Evolutionary conservation across 345 rosid species (phyloP).

Genomic region (Mallotus nudiflorus): DNA sequence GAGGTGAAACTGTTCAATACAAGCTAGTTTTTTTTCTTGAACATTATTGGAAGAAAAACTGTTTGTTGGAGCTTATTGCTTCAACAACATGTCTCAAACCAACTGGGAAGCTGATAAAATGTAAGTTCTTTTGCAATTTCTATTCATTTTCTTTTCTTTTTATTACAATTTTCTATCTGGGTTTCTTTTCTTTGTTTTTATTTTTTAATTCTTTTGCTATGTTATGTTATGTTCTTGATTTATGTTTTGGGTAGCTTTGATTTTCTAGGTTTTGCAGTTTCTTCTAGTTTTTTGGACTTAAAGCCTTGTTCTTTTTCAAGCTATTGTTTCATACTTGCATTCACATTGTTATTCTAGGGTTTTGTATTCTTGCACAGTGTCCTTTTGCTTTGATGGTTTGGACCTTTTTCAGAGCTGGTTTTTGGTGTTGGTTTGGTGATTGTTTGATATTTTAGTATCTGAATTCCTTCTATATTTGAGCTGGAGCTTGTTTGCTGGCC

Average conservation of each 20-base stretch:
- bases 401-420: conserved; percentile 4
- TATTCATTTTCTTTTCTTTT: conserved; percentile 6
- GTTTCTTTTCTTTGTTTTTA: conserved; percentile 11
- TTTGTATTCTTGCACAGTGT: conserved; percentile 10
- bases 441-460: background rate
- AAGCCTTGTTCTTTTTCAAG: conserved; percentile 26
- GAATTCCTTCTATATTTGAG: conserved; percentile 1
- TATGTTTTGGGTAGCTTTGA: conserved; percentile 26
- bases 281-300: conserved; percentile 20
- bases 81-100: conserved; percentile 68
- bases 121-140: conserved; percentile 41
- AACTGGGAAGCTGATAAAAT: conserved; percentile 99
- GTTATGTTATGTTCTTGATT: conserved; percentile 28
- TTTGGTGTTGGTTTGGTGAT: background rate
- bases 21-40: background rate
- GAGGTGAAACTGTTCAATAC: conserved; percentile 11
- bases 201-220: background rate
- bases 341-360: conserved; percentile 42
- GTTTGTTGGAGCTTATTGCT: conserved; percentile 7
- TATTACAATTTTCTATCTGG: conserved; percentile 9
- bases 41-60: conserved; percentile 5
- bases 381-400: conserved; percentile 8
- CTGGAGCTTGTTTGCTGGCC: background rate
- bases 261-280: conserved; percentile 29
- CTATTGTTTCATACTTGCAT: conserved; percentile 11